Conservation (phyloP, 2,329 filamentous ascomycete species). For the Kalmusia sp. region DNA sequence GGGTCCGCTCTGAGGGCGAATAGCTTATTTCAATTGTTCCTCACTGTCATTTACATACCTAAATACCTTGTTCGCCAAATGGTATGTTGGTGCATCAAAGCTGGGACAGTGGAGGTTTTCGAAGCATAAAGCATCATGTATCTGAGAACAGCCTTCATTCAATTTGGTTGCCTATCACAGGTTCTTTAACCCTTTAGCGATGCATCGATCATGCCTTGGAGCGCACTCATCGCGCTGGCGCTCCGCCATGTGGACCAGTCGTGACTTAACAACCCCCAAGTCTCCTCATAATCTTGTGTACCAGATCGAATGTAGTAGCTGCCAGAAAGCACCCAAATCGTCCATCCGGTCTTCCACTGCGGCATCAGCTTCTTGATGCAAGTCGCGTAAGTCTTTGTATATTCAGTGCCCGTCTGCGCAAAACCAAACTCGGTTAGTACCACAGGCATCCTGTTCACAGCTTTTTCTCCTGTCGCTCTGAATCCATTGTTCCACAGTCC, state of each 20-base stretch:
- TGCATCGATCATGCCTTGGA: constrained; percentile 59
- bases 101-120: no score
- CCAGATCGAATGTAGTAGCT: constrained; percentile 58
- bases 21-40: no score
- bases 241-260: constrained; percentile 54
- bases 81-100: no score
- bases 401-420: constrained; percentile 52
- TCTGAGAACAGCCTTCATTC: no score
- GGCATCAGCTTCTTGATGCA: constrained; percentile 63
- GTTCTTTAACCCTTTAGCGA: constrained; percentile 15
- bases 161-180: neutral
- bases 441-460: constrained; percentile 59
- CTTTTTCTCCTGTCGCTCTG: constrained; percentile 55
- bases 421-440: constrained; percentile 66
- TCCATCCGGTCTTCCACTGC: constrained; percentile 66
- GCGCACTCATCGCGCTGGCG: constrained; percentile 42
- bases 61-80: no score
- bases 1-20: no score
- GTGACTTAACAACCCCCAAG: constrained; percentile 58
- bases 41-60: no score
- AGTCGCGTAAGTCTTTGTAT: constrained; percentile 57
- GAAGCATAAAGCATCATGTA: no score
- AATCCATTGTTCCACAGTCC: constrained; percentile 62
- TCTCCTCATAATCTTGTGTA: constrained; percentile 59
- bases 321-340: constrained; percentile 65